Base-by-base conservation (phyloP, 73 alveolate genomes). In the Breviolum minutum region DNA sequence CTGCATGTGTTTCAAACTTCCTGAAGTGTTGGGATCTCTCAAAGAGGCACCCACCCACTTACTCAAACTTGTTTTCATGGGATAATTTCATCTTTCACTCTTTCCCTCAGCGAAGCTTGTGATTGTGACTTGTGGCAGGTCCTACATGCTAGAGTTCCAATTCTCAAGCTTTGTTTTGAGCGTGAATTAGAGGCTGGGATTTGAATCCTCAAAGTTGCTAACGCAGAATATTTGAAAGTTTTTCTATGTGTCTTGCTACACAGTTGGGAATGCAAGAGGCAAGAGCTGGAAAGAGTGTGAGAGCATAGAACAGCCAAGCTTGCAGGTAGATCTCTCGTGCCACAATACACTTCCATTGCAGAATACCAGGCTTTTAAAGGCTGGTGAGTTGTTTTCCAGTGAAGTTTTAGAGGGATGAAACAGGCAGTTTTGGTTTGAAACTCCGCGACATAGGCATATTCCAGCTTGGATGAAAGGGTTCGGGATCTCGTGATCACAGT, bases 311-410 rank as follows among this genome's bases (percentile, higher is more conserved):
- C 54, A 13, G 54, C 27, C 29, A 16, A 48, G 87, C n/a, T 26
- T 26, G 80, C 85, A 90, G 96, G 96, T 90, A 77, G 96, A 90
- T 77, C 96, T 90, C 96, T 90, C 96, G 96, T 90, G 96, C 96
- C 96, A 90, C 96, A 90, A 90, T 90, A 90, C 96, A 63, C 83
- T 90, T 68, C 96, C 96, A 17, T 54, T 90, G 86, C 96, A 90
- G 63, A 90, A 90, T 40, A 90, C 96, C 74, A 90, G 54, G 87
- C 83, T 90, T 54, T 87, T 90, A 73, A 90, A 90, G 96, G 96
- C 76, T 14, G 48, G 95, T 4, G 60, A 14, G 91, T 0, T 27
- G 26, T 40, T 12, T 11, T 40, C 17, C 17, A 20, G 80, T 24
- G 27, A 69, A 69, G 20, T 79, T 79, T 40, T 61, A 79, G 22